These are phyloP conservation scores for Parsonsia alboflavescens DNA, from an alignment of 257 asterid species.

Conservation along the genomic window DNA sequence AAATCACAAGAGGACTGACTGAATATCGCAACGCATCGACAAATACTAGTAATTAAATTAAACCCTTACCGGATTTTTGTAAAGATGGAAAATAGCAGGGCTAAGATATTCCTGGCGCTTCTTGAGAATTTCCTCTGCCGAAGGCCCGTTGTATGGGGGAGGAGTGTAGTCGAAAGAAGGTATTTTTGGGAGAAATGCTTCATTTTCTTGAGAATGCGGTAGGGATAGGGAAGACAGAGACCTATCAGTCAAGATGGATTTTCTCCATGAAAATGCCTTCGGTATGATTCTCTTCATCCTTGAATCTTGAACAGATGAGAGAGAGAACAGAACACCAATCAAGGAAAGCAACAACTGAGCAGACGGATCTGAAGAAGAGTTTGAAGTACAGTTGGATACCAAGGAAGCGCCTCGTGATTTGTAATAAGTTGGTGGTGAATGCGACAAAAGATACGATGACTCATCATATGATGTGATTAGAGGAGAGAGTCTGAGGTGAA, in stretches of 20 bases:
- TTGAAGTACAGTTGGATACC: no score
- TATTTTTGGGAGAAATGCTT: constrained; percentile 44
- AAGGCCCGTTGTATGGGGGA: constrained; percentile 79
- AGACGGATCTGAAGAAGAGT: neutral
- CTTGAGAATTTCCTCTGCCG: constrained; percentile 53
- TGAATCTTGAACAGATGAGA: constrained; percentile 14
- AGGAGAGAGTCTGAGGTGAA: neutral
- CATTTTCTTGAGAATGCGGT: constrained; percentile 38
- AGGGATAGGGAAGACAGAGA: constrained; percentile 15
- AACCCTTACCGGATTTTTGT: constrained; percentile 53
- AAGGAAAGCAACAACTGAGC: no score
- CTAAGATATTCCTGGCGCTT: constrained; percentile 65
- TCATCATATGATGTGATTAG: neutral
- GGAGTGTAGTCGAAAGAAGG: constrained; percentile 90
- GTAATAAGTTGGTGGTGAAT: neutral
- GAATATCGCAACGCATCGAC: neutral
- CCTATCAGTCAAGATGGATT: constrained; percentile 10
- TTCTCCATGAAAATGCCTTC: constrained; percentile 26
- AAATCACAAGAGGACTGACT: neutral
- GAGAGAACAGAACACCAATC: neutral
- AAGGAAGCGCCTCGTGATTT: no score
- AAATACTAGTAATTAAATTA: neutral
- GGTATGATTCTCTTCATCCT: constrained; percentile 36
- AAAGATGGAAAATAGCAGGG: constrained; percentile 85
- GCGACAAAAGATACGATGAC: neutral